Conservation (phyloP, 2,329 filamentous ascomycete species). For the Ophiostoma perfectum region DNA sequence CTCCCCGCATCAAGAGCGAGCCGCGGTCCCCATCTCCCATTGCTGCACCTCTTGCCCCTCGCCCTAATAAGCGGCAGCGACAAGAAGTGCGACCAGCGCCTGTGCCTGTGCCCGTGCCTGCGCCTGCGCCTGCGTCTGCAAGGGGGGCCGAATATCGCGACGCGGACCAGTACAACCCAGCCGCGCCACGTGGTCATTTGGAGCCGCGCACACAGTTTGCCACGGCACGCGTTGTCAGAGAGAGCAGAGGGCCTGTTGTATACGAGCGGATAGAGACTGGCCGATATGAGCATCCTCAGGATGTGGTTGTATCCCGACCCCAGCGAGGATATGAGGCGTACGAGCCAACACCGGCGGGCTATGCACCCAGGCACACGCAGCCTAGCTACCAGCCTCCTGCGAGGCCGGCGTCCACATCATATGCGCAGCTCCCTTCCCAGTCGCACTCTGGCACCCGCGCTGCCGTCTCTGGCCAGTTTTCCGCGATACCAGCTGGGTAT, state of each 20-base stretch:
- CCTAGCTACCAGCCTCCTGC: background rate
- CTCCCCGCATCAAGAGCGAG: constrained; percentile 58
- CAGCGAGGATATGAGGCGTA: constrained; percentile 21
- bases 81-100: constrained; percentile 39
- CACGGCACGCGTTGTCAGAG: constrained; percentile 20
- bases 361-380: constrained; percentile 35
- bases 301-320: constrained; percentile 19
- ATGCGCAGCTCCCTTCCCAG: background rate
- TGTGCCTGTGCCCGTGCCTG: background rate
- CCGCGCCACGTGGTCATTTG: background rate
- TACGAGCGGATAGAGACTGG: constrained; percentile 35
- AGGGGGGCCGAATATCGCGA: constrained; percentile 17
- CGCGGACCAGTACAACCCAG: constrained; percentile 15
- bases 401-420: background rate
- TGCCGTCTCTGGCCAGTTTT: no score
- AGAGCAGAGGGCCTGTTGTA: constrained; percentile 33
- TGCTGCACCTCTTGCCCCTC: constrained; percentile 46
- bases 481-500: background rate
- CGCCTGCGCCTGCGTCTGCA: background rate
- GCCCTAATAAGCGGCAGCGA: constrained; percentile 54
- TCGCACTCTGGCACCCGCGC: background rate
- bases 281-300: constrained; percentile 27
- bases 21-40: constrained; percentile 60
- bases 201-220: background rate
- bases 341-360: constrained; percentile 30